These are phyloP conservation scores for Pisolithus thermaeus DNA, from an alignment of 1,284 basidiomycete genomes.

Conservation along the genomic window DNA sequence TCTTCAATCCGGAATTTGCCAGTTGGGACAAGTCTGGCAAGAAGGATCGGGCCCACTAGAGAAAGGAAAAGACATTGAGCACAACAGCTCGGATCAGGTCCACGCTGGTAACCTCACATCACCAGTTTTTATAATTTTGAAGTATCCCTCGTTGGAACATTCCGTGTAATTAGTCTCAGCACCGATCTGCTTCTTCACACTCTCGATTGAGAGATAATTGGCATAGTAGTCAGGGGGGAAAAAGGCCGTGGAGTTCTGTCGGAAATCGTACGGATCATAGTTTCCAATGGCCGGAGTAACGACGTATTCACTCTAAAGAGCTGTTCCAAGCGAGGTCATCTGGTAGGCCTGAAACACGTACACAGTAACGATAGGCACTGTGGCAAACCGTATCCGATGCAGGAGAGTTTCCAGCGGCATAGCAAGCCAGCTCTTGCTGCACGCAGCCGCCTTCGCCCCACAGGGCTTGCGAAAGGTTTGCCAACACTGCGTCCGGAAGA, in stretches of 20 bases:
- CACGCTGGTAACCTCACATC: conserved; percentile 21
- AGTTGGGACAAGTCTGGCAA: conserved; percentile 48
- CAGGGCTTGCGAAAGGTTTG: conserved; percentile 43
- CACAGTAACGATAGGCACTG: conserved; percentile 51
- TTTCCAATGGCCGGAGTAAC: conserved; percentile 46
- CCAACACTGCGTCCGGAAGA: conserved; percentile 41
- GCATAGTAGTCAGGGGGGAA: conserved; percentile 58
- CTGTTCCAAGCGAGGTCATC: neutral
- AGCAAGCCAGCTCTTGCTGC: conserved; percentile 49
- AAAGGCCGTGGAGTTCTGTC: conserved; percentile 45
- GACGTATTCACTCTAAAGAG: conserved; percentile 39
- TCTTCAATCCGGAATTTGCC: conserved; percentile 47
- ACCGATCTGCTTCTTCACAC: conserved; percentile 42
- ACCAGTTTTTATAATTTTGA: conserved; percentile 35
- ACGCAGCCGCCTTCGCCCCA: conserved; percentile 45
- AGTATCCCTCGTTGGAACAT: conserved; percentile 38
- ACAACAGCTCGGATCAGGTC: neutral
- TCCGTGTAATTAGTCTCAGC: conserved; percentile 43
- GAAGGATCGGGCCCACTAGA: conserved; percentile 47
- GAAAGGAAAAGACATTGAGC: conserved; percentile 12
- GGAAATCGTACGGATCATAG: conserved; percentile 49
- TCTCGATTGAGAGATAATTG: conserved; percentile 35
- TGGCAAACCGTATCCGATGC: conserved; percentile 44
- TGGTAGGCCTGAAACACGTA: conserved; percentile 24
- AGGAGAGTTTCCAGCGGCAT: conserved; percentile 41